Conservation (phyloP, 148 eudicot species). For the Camellia sinensis region DNA sequence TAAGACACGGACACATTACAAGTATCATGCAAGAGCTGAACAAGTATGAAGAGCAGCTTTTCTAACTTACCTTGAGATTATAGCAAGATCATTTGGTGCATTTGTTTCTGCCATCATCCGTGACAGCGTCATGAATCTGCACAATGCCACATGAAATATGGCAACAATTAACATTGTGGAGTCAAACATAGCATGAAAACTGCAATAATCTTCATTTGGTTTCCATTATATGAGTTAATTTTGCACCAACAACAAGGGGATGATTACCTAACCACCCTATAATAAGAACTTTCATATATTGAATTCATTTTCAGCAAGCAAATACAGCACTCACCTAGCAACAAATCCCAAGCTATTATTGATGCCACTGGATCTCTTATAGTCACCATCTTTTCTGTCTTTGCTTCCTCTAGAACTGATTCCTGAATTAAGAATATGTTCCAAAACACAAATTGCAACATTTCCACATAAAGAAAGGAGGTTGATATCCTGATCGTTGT, state of each 20-base stretch:
- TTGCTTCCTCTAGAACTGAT: constrained; percentile 34
- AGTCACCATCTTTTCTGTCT: constrained; percentile 15
- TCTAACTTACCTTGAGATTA: constrained; percentile 40
- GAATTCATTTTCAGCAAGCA: neutral
- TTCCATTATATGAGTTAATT: too few species aligned
- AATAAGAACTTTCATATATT: neutral
- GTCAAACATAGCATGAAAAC: neutral
- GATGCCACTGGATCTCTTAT: constrained; percentile 33
- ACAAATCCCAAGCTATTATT: constrained; percentile 38
- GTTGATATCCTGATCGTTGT: constrained; percentile 19
- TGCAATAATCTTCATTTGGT: constrained; percentile 1
- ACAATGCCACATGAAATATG: constrained; percentile 7
- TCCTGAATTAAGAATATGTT: constrained; percentile 32
- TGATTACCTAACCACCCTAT: neutral
- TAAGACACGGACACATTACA: constrained; percentile 9
- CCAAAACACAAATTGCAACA: constrained; percentile 45
- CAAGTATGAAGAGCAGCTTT: neutral
- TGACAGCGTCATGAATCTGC: constrained; percentile 58
- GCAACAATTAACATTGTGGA: constrained; percentile 2
- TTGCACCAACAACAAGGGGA: neutral
- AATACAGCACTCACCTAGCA: constrained; percentile 47
- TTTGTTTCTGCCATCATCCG: constrained; percentile 23
- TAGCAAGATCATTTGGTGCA: constrained; percentile 22
- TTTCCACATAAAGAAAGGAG: constrained; percentile 41
- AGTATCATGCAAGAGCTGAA: neutral